Conservation (phyloP, 1,284 basidiomycete species). For the Sporisorium reilianum region DNA sequence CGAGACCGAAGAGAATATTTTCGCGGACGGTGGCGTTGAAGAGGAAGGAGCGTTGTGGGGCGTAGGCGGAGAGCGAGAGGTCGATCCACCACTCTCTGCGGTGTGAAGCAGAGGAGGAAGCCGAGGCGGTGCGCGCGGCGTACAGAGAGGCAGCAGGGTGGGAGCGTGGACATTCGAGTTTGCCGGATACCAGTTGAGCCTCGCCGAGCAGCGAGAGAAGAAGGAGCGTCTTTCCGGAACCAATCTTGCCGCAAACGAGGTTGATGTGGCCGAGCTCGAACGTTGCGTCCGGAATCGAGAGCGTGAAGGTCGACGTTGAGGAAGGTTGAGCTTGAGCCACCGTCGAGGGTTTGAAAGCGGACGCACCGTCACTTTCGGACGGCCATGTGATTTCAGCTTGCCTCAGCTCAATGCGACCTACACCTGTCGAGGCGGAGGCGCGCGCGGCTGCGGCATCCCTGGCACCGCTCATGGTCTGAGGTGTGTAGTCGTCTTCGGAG, state of each 20-base stretch:
- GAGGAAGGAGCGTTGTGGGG: conserved; percentile 88
- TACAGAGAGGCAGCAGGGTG: conserved; percentile 27
- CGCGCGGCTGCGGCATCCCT: conserved; percentile 3
- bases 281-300: conserved; percentile 26
- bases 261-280: conserved; percentile 33
- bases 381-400: conserved; percentile 36
- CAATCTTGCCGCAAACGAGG: conserved; percentile 61
- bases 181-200: conserved; percentile 45
- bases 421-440: neutral
- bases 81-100: conserved; percentile 30
- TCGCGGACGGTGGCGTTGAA: conserved; percentile 81
- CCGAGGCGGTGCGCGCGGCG: conserved; percentile 6
- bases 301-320: conserved; percentile 13
- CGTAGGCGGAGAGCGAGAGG: conserved; percentile 75
- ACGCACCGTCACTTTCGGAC: conserved; percentile 3
- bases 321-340: neutral
- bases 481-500: conserved; percentile 55
- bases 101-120: neutral
- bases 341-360: neutral
- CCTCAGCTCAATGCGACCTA: conserved; percentile 13
- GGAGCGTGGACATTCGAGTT: conserved; percentile 52
- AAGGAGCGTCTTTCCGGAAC: conserved; percentile 65
- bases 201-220: conserved; percentile 64
- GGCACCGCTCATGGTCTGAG: conserved; percentile 8
- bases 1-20: conserved; percentile 71